Conservation (phyloP, 495 filamentous ascomycete genomes). For the Lophium mytilinum region DNA sequence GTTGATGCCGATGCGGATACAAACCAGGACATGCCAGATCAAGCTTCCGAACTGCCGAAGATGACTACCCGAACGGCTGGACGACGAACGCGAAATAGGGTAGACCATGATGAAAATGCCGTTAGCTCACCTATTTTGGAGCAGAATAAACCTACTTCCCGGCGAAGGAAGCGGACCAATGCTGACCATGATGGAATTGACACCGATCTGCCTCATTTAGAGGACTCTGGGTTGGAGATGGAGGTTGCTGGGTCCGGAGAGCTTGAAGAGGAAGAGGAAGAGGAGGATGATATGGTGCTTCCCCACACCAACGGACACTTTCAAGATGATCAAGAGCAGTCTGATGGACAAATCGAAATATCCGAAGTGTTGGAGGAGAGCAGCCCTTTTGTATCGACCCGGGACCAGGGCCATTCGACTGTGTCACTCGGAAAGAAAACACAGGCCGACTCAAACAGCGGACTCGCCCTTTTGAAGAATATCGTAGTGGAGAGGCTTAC, state of each 20-base stretch:
- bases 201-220: not conserved
- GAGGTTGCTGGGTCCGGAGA: not conserved
- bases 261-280: not conserved
- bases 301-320: not conserved
- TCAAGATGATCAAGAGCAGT: not conserved
- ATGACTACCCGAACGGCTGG: not conserved
- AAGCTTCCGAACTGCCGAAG: too few relatives aligned
- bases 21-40: too few relatives aligned
- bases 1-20: too few relatives aligned
- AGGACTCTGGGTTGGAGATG: not conserved
- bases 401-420: not conserved
- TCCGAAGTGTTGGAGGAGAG: not conserved
- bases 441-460: not conserved
- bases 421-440: not conserved
- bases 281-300: not conserved
- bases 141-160: not conserved
- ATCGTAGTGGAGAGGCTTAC: constrained; percentile 33
- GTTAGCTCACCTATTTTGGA: not conserved
- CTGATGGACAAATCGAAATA: not conserved
- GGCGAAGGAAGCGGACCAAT: not conserved
- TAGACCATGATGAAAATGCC: not conserved
- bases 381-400: not conserved
- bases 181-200: not conserved
- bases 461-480: constrained; percentile 25
- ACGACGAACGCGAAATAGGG: not conserved